Evolutionary conservation across 1,139 yeast species (phyloP), one percentile per base, ranked within the genome.

Genomic region (Candida sanyaensis): DNA sequence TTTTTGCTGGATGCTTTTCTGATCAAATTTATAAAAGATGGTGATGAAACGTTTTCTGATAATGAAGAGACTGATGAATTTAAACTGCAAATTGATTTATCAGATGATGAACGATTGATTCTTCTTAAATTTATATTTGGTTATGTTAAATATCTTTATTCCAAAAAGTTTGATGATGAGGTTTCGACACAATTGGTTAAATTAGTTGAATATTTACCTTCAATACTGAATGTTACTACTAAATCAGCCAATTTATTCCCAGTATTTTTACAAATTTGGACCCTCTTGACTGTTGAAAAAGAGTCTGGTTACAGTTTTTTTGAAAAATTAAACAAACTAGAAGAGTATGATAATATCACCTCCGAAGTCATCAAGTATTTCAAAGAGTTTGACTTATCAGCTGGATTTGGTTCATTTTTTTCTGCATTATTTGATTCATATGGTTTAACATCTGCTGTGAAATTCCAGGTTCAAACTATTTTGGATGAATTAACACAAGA

Each of bases 1-100:
- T 57, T 74, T 6, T 55, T 73, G 28, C 64, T 69, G 43, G 87
- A 82, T 56, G 50, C 71, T 3, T 71, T 80, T 0, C 64, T 78
- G 1, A 50, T 68, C 6, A 43, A 44, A 5, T 62, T 68, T 46
- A 50, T 46, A 10, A 54, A 53, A 8, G 56, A 42, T 5, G 17
- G 24, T n/a, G 39, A 24, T 21, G 59, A 54, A 26, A 48, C 43
- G 11, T 11, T 36, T 26, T 36, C 40, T 31, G 49, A 40, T 6
- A 55, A 54, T 32, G 55, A 44, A 1, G 67, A 64, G 41, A 56
- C 57, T 6, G 50, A 51, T 3, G 62, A 59, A 27, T 60, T 69
- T 37, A 64, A 57, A 39, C 47, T 50, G 12, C 41, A 53, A n/a
- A 51, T 71, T 31, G 71, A 65, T 10, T 49, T 70, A 28, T 47